Evolutionary conservation across 371 early-diverging fungal species (phyloP).

Genomic region (Mucor irregularis): DNA sequence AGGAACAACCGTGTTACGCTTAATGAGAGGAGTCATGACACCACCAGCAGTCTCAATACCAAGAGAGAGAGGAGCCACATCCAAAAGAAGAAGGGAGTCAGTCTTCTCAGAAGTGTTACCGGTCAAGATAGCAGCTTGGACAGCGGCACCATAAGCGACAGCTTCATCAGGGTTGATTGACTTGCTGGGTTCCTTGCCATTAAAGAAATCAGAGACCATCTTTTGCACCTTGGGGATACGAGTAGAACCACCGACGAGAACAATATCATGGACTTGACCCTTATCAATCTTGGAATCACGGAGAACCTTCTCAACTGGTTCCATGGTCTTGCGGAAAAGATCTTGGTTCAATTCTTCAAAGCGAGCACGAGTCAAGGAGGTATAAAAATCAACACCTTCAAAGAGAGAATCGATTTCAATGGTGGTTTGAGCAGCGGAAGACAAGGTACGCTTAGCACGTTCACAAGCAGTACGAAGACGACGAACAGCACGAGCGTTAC

Average conservation of each 20-base stretch:
- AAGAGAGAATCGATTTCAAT: slow-evolving; percentile 88
- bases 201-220: too few species aligned
- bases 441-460: too few species aligned
- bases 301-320: too few species aligned
- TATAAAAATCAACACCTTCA: slow-evolving; percentile 82
- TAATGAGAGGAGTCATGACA: slow-evolving; percentile 68
- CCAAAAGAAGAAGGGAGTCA: slow-evolving; percentile 74
- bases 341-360: slow-evolving; percentile 93
- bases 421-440: too few species aligned
- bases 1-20: slow-evolving; percentile 88
- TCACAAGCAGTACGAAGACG: slow-evolving; percentile 92
- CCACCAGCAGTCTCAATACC: slow-evolving; percentile 93
- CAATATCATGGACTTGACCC: slow-evolving; percentile 88
- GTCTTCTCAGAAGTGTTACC: slow-evolving; percentile 53
- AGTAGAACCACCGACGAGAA: slow-evolving; percentile 98
- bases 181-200: too few species aligned
- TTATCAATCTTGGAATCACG: slow-evolving; percentile 93
- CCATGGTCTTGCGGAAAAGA: too few species aligned
- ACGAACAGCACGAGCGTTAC: slow-evolving; percentile 83
- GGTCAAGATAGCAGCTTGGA: slow-evolving; percentile 87
- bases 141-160: slow-evolving; percentile 97
- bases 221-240: slow-evolving; percentile 99
- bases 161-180: slow-evolving; percentile 96
- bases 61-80: too few species aligned
- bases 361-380: slow-evolving; percentile 87